Evolutionary conservation across 1,284 basidiomycete species (phyloP).

Genomic region (Cerioporus squamosus): DNA sequence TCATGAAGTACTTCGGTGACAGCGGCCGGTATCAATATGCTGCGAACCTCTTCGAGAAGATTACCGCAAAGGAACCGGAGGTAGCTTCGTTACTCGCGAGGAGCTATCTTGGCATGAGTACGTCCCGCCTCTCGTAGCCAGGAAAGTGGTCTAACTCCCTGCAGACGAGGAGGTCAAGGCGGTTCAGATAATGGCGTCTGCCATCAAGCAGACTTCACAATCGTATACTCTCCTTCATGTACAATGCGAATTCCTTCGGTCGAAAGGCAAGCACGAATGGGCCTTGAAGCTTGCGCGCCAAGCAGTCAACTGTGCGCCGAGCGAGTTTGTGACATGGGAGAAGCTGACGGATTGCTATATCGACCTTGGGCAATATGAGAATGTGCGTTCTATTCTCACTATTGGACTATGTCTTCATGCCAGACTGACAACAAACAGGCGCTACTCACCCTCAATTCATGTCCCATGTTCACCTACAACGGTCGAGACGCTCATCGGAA

Average conservation of each 20-base stretch:
- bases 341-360: constrained; percentile 96
- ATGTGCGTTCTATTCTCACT: constrained; percentile 42
- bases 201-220: constrained; percentile 86
- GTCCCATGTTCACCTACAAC: constrained; percentile 99
- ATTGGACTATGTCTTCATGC: background rate
- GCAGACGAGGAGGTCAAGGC: constrained; percentile 98
- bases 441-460: constrained; percentile 95
- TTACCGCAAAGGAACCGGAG: constrained; percentile 87
- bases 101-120: constrained; percentile 97
- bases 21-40: constrained; percentile 87
- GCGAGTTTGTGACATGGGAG: constrained; percentile 98
- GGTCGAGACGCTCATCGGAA: constrained; percentile 93
- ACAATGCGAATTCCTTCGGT: constrained; percentile 92
- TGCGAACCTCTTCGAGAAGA: constrained; percentile 94
- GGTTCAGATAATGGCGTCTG: constrained; percentile 89
- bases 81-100: constrained; percentile 87
- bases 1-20: constrained; percentile 98
- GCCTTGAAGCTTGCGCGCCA: constrained; percentile 91
- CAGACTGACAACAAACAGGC: constrained; percentile 49
- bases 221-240: constrained; percentile 94
- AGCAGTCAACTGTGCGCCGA: constrained; percentile 97
- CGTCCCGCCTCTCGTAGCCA: constrained; percentile 36
- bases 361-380: constrained; percentile 87
- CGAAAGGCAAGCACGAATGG: constrained; percentile 87
- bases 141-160: background rate